These are phyloP conservation scores for Vaccinium corymbosum DNA, from an alignment of 148 eudicot genomes.

Conservation along the genomic window DNA sequence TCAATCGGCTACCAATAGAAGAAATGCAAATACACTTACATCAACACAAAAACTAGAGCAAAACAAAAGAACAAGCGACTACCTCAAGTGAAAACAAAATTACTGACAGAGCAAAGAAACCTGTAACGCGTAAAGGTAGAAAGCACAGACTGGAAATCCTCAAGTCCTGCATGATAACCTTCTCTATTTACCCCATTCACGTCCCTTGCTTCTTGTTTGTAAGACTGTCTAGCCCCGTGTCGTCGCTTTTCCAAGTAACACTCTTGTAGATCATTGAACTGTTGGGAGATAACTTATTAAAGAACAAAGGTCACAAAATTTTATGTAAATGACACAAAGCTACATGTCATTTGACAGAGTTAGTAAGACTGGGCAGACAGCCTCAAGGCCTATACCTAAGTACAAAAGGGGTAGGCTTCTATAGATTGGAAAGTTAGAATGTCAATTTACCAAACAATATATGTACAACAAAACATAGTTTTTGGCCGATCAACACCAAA, in stretches of 20 bases:
- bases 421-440: neutral
- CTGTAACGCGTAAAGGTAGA: slow-evolving; percentile 58
- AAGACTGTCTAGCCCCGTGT: slow-evolving; percentile 32
- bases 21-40: slow-evolving; percentile 21
- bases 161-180: slow-evolving; percentile 50
- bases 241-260: slow-evolving; percentile 67
- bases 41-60: slow-evolving; percentile 1
- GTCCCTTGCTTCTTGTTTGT: slow-evolving; percentile 41
- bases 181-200: slow-evolving; percentile 37
- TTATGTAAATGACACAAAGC: neutral
- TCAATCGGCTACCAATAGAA: slow-evolving; percentile 38
- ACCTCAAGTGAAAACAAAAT: neutral
- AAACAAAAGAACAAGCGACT: neutral
- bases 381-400: neutral
- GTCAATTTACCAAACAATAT: neutral
- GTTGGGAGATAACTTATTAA: slow-evolving; percentile 4
- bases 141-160: slow-evolving; percentile 55
- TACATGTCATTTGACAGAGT: slow-evolving; percentile 9
- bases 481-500: neutral
- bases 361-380: neutral
- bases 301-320: neutral
- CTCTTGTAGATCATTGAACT: slow-evolving; percentile 60
- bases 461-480: neutral
- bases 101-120: slow-evolving; percentile 18
- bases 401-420: neutral